These are phyloP conservation scores for Carex pumila DNA, from an alignment of 176 grass and related monocot genomes.

Conservation along the genomic window DNA sequence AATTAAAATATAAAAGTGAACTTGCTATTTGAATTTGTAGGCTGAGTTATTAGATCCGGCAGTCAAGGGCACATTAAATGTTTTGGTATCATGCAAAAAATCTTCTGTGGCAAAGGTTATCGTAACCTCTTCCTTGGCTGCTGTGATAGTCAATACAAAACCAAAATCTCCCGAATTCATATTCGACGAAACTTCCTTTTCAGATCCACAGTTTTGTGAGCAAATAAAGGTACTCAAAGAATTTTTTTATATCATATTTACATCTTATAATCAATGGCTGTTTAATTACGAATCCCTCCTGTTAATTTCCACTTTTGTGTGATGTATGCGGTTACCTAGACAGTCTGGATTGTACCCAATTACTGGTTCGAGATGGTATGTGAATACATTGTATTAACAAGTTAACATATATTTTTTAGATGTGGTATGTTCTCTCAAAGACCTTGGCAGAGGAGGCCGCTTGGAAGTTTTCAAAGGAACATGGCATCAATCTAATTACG, in stretches of 20 bases:
- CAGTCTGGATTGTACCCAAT: neutral
- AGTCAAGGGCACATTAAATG: conserved; percentile 38
- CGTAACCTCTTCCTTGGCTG: conserved; percentile 33
- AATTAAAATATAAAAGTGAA: neutral
- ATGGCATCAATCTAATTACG: conserved; percentile 21
- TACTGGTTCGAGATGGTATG: neutral
- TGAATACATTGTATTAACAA: neutral
- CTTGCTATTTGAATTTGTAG: neutral
- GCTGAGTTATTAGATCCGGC: conserved; percentile 27
- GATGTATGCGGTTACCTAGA: too few species aligned
- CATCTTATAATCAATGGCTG: neutral
- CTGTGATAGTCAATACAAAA: conserved; percentile 12
- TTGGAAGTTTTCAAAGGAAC: conserved; percentile 31
- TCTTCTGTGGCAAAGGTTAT: conserved; percentile 24
- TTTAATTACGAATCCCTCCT: neutral
- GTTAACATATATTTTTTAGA: neutral
- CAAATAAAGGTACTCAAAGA: conserved; percentile 14
- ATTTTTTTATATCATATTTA: neutral
- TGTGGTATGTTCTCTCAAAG: conserved; percentile 35
- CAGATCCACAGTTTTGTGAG: conserved; percentile 25
- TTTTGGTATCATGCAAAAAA: conserved; percentile 28
- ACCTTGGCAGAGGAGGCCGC: conserved; percentile 28
- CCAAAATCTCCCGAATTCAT: conserved; percentile 1
- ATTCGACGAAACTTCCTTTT: conserved; percentile 31
- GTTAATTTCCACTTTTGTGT: too few species aligned